Evolutionary conservation across 345 rosid species (phyloP).

Genomic region (Gossypium bickii): DNA sequence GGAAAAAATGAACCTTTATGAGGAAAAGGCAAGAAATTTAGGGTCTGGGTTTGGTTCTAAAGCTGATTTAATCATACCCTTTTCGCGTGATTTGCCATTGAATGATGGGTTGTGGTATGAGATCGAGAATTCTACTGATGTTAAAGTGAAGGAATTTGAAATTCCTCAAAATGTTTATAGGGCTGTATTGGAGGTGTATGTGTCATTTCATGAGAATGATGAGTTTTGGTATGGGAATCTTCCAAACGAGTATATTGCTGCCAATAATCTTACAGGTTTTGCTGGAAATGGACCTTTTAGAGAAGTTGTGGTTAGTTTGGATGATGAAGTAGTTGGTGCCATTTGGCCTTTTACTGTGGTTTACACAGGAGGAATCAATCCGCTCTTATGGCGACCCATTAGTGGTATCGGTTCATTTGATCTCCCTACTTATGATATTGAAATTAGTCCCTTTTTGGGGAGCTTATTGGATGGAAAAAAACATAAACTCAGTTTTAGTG

Average conservation of each 20-base stretch:
- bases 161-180: conserved; percentile 75
- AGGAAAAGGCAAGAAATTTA: conserved; percentile 8
- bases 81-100: conserved; percentile 58
- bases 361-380: conserved; percentile 81
- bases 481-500: conserved; percentile 59
- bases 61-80: conserved; percentile 76
- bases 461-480: conserved; percentile 57
- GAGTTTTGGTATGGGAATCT: conserved; percentile 79
- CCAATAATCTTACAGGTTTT: conserved; percentile 42
- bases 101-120: conserved; percentile 90
- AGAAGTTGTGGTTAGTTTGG: conserved; percentile 74
- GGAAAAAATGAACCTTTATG: conserved; percentile 9
- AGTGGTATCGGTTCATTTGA: conserved; percentile 74
- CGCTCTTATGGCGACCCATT: conserved; percentile 82
- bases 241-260: conserved; percentile 63
- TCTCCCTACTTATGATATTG: conserved; percentile 80
- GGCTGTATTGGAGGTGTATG: conserved; percentile 86
- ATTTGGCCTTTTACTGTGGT: conserved; percentile 90
- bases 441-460: conserved; percentile 68
- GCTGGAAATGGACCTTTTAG: conserved; percentile 90
- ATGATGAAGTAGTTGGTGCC: conserved; percentile 61
- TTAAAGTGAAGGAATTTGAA: conserved; percentile 41
- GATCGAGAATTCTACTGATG: conserved; percentile 44
- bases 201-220: conserved; percentile 87
- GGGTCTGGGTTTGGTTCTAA: conserved; percentile 31